Conservation (phyloP, 1,284 basidiomycete species). For the Lentinus polychrous region DNA sequence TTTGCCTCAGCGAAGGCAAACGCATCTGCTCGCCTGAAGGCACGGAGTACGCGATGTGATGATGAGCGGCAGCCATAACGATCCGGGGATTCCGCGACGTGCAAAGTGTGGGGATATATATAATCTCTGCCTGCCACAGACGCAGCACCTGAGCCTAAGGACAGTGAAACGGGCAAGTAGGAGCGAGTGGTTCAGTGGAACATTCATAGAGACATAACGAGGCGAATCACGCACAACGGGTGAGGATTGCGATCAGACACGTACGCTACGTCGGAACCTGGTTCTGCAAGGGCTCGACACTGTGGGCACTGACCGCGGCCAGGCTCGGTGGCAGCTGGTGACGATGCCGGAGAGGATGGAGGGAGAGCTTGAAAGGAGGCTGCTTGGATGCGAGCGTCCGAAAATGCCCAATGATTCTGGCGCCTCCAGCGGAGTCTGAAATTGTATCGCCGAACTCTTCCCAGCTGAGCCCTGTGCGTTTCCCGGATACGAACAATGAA, state of each 20-base stretch:
- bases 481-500: not conserved
- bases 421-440: conserved; percentile 13
- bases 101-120: conserved; percentile 5
- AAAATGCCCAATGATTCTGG: conserved; percentile 16
- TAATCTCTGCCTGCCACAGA: conserved; percentile 17
- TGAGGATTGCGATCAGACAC: not conserved
- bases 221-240: not conserved
- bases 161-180: conserved; percentile 12
- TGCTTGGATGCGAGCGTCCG: conserved; percentile 1
- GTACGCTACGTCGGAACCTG: not conserved
- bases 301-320: conserved; percentile 1
- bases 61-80: conserved; percentile 28
- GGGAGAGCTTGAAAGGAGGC: conserved; percentile 12
- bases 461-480: not conserved
- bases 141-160: conserved; percentile 25
- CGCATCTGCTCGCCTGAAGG: conserved; percentile 35
- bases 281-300: not conserved
- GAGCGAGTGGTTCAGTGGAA: not conserved
- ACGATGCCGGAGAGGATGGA: conserved; percentile 10
- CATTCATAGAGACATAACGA: not conserved
- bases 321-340: conserved; percentile 5
- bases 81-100: conserved; percentile 4
- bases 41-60: conserved; percentile 26
- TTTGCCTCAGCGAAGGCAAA: conserved; percentile 59
- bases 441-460: conserved; percentile 11